Evolutionary conservation across 129 eudicot genomes (phyloP), one percentile per base, ranked within the genome.

Genomic region (Chrysanthemum lavandulifolium): DNA sequence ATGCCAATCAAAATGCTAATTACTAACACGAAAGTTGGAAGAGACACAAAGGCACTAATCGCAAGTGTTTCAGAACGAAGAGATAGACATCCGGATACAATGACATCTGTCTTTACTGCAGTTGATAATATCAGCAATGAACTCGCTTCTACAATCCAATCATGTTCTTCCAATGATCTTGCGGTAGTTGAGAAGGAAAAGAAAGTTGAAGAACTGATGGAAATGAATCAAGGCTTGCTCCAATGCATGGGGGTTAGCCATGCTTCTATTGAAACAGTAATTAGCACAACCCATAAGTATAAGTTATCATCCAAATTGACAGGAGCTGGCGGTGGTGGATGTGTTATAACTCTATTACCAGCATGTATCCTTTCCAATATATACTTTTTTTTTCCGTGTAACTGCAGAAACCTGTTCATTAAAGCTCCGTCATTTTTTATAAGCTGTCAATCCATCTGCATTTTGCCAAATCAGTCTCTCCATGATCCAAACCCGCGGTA

Each of bases 281-380:
- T 88, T 43, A 81, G 78, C 52, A 83, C 88, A 50, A 88, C 99
- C 11, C 47, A 76, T 29, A 95, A 95, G 64, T 90, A 90, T 83
- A 87, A 90, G 49, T 76, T 95, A 15, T 63, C 88, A 50, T 77
- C 99, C 72, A 95, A 95, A 72, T 76, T 95, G 68, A 95, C 99
- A 7, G 99, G 99, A 82, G 99, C 99, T 64, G 99, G 99, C 62
- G 99, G 99, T 6, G 99, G 99, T 65, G 99, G 99, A 78, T 95
- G 97, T 53, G 99, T 95, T 77, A 72, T 95, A 74, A 95, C 99
- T 66, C 83, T 90, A 13, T 68, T 95, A 56, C 99, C 97, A 18
- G 72, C 88, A 60, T 56, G 97, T 94, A 94, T 94, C 97, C 97
- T 71, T 85, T 65, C 31, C 64, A 2, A 36, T 36, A 6, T 3